Evolutionary conservation across 164 flowering plant genomes (phyloP).

Genomic region (Macadamia integrifolia): DNA sequence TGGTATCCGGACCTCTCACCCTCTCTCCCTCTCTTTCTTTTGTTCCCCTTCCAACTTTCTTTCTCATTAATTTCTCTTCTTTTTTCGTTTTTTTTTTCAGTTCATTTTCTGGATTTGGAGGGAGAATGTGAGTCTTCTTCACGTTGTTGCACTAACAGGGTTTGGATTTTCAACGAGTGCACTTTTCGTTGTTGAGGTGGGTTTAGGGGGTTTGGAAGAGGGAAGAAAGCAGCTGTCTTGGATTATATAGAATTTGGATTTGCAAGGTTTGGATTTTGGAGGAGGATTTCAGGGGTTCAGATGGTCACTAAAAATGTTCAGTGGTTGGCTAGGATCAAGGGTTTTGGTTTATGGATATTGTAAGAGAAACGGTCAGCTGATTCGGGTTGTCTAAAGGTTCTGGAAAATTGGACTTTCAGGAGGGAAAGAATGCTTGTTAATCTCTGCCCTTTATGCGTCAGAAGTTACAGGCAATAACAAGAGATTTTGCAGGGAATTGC

Average conservation of each 20-base stretch:
- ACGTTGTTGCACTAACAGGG: not conserved
- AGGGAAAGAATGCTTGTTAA: no score
- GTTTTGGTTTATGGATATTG: not conserved
- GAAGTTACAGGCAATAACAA: not conserved
- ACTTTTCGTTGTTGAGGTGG: not conserved
- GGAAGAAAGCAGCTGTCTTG: not conserved
- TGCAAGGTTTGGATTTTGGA: not conserved
- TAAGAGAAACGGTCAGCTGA: not conserved
- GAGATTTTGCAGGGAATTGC: not conserved
- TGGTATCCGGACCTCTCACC: not conserved
- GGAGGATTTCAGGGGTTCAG: not conserved
- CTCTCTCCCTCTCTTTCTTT: not conserved
- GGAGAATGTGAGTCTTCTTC: not conserved
- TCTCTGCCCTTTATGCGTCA: no score
- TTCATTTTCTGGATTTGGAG: not conserved
- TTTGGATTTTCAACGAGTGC: not conserved
- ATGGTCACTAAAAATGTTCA: not conserved
- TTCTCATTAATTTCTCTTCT: no score
- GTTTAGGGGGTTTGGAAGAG: not conserved
- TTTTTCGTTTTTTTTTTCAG: no score
- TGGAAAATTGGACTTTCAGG: no score
- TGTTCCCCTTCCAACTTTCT: not conserved
- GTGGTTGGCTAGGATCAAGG: not conserved
- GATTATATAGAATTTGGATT: no score
- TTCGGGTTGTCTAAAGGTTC: not conserved